A percentile compares a stretch with the other conserved stretches of the same genome.
phyloP scores from a whole-genome alignment of 1,139 yeast species.

The Candida sp. region DNA sequence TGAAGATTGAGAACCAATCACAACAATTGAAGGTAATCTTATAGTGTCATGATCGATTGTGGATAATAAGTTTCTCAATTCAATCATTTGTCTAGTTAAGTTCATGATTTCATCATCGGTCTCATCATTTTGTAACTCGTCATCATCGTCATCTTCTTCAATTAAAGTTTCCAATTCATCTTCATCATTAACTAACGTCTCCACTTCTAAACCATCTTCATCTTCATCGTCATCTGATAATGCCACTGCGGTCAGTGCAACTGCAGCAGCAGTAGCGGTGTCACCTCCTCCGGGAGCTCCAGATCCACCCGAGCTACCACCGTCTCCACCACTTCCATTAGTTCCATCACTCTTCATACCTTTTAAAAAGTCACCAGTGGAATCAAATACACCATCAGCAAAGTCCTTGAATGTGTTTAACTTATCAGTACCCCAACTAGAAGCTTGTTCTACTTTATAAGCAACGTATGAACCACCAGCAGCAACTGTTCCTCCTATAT shows the following conservation, averaged over 20 bases:
- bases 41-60: slow-evolving; percentile 78
- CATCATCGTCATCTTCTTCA: slow-evolving; percentile 33
- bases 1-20: slow-evolving; percentile 95
- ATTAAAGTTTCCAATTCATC: slow-evolving; percentile 31
- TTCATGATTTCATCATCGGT: slow-evolving; percentile 79
- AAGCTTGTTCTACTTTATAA: slow-evolving; percentile 87
- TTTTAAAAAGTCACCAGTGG: slow-evolving; percentile 41
- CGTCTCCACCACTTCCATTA: slow-evolving; percentile 13
- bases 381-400: slow-evolving; percentile 44
- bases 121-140: slow-evolving; percentile 43
- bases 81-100: slow-evolving; percentile 94
- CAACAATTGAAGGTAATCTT: slow-evolving; percentile 91
- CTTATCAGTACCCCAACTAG: slow-evolving; percentile 65
- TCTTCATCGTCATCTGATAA: slow-evolving; percentile 30
- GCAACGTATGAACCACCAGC: slow-evolving; percentile 94
- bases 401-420: slow-evolving; percentile 58
- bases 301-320: slow-evolving; percentile 14
- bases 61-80: slow-evolving; percentile 76
- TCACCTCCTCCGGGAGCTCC: slow-evolving; percentile 27
- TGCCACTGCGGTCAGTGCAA: slow-evolving; percentile 47
- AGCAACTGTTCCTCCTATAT: slow-evolving; percentile 85
- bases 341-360: slow-evolving; percentile 12
- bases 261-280: slow-evolving; percentile 40
- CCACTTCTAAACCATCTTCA: slow-evolving; percentile 10
- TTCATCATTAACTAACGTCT: slow-evolving; percentile 15